Evolutionary conservation across 1,139 yeast species (phyloP).

Genomic region (Yamadazyma epiphylla): DNA sequence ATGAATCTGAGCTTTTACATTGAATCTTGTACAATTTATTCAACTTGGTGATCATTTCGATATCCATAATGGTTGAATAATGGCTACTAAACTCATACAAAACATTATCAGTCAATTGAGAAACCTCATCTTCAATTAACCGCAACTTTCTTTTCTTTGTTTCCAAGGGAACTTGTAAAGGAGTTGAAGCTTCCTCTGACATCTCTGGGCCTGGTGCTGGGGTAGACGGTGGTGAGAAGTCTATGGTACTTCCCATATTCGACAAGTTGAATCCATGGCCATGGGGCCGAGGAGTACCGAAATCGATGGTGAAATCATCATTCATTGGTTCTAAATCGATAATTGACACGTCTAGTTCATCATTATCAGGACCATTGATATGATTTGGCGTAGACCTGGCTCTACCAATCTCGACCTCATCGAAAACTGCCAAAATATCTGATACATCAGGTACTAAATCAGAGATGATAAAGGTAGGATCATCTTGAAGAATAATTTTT

Average conservation of each 20-base stretch:
- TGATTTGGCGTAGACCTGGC: no score
- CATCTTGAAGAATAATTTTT: constrained; percentile 6
- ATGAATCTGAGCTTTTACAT: neutral
- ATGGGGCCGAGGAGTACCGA: constrained; percentile 6
- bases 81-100: neutral
- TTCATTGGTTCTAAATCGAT: no score
- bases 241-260: neutral
- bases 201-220: neutral
- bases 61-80: neutral
- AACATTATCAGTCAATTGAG: neutral
- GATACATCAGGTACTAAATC: constrained; percentile 8
- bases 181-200: neutral
- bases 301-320: constrained; percentile 5
- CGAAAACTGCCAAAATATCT: no score
- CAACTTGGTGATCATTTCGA: neutral
- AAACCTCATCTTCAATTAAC: neutral
- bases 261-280: neutral
- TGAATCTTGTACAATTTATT: no score
- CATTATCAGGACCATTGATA: no score
- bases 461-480: constrained; percentile 5
- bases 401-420: constrained; percentile 5
- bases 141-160: neutral
- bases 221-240: neutral
- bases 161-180: neutral
- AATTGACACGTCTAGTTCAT: no score